Evolutionary conservation across 2,329 filamentous ascomycete genomes (phyloP).

Genomic region (Fusarium anthophilum): DNA sequence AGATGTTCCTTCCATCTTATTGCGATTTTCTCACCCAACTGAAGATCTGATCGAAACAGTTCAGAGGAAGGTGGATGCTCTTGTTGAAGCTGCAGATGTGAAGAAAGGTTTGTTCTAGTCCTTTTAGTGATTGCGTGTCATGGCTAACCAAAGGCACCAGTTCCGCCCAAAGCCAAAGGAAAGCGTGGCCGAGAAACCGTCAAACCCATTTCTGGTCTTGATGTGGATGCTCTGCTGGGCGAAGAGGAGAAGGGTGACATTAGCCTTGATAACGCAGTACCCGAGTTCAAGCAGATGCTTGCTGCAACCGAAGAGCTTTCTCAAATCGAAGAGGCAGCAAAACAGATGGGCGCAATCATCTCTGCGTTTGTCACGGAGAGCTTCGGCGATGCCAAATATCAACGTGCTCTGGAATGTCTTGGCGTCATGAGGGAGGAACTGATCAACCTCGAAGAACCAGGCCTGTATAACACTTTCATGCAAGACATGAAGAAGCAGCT

Average conservation of each 20-base stretch:
- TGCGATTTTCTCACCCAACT: constrained; percentile 78
- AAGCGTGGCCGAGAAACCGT: constrained; percentile 74
- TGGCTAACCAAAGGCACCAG: constrained; percentile 52
- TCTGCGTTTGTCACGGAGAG: constrained; percentile 74
- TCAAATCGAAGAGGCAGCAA: constrained; percentile 72
- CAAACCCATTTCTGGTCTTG: constrained; percentile 89
- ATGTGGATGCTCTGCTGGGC: constrained; percentile 83
- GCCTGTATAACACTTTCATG: constrained; percentile 79
- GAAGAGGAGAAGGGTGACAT: constrained; percentile 58
- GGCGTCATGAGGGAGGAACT: constrained; percentile 82
- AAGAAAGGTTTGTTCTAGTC: constrained; percentile 73
- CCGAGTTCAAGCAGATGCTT: constrained; percentile 88
- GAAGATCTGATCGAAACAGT: constrained; percentile 70
- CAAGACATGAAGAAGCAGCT: constrained; percentile 76
- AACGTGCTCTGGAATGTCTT: constrained; percentile 77
- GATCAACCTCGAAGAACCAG: constrained; percentile 77
- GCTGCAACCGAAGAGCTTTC: constrained; percentile 66
- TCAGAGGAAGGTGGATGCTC: constrained; percentile 64
- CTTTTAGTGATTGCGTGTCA: neutral
- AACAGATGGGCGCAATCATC: constrained; percentile 80
- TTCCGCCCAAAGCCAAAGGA: constrained; percentile 81
- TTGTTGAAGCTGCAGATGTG: constrained; percentile 78
- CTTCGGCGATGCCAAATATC: constrained; percentile 79
- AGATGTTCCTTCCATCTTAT: constrained; percentile 69
- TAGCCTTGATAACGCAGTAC: constrained; percentile 78